These are phyloP conservation scores for Melaleuca alternifolia DNA, from an alignment of 345 rosid genomes.

Conservation along the genomic window DNA sequence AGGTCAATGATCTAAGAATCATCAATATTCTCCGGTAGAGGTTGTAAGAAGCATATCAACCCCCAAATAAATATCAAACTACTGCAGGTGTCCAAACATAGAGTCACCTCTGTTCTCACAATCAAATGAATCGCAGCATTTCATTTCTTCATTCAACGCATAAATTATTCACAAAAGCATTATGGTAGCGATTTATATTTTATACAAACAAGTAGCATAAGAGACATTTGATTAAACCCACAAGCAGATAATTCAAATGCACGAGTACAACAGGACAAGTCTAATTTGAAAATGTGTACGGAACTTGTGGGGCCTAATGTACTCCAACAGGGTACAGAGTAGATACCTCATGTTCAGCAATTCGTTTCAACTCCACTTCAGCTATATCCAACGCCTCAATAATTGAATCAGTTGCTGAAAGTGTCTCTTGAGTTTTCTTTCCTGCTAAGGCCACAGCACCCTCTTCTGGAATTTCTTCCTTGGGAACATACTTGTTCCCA, in stretches of 20 bases:
- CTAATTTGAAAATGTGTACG: neutral
- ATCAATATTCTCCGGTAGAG: neutral
- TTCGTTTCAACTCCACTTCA: constrained; percentile 51
- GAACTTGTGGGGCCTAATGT: neutral
- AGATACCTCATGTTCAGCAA: constrained; percentile 62
- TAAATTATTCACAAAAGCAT: neutral
- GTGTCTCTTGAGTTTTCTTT: constrained; percentile 65
- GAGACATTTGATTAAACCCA: neutral
- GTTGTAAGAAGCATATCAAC: neutral
- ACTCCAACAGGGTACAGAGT: neutral
- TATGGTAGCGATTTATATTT: neutral
- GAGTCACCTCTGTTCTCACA: neutral
- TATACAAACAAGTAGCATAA: neutral
- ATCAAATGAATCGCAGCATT: neutral
- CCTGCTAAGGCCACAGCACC: constrained; percentile 88
- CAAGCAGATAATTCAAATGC: neutral
- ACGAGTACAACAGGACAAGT: neutral
- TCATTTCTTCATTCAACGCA: neutral
- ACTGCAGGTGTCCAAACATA: neutral
- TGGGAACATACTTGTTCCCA: constrained; percentile 46
- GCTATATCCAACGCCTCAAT: constrained; percentile 74
- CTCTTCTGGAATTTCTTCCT: constrained; percentile 83
- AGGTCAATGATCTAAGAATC: neutral
- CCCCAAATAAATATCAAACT: neutral
- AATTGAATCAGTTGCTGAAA: constrained; percentile 73